Conservation (phyloP, 2,329 filamentous ascomycete species). For the Trichoderma cornu-damae region DNA sequence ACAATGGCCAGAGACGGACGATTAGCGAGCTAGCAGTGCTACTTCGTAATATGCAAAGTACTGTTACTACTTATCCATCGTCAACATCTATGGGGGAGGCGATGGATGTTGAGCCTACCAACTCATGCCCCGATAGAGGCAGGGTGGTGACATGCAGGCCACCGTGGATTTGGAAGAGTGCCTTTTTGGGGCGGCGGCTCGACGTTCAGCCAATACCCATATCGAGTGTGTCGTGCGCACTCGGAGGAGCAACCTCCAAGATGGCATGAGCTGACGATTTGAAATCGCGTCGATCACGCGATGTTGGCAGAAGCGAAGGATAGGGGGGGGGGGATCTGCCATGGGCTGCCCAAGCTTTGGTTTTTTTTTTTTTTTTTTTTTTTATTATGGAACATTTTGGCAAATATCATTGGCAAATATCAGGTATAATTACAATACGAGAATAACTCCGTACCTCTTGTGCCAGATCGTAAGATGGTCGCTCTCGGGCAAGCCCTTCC, state of each 20-base stretch:
- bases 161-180: background rate
- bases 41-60: background rate
- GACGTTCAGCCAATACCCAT: conserved; percentile 10
- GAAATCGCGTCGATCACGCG: background rate
- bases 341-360: background rate
- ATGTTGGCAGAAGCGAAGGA: conserved; percentile 1
- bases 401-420: background rate
- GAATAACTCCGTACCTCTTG: background rate
- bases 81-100: background rate
- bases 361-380: background rate
- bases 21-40: background rate
- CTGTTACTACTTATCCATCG: background rate
- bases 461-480: background rate
- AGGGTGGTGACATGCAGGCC: conserved; percentile 1
- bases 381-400: background rate
- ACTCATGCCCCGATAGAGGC: background rate
- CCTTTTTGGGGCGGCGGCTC: background rate
- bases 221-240: background rate
- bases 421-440: background rate
- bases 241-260: background rate
- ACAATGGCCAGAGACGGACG: conserved; percentile 10
- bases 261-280: conserved; percentile 5
- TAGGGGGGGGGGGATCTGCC: background rate
- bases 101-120: background rate
- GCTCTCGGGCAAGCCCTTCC: background rate